phyloP scores from a whole-genome alignment of 192 early-diverging fungal species.

The Backusella mclennaniae region DNA sequence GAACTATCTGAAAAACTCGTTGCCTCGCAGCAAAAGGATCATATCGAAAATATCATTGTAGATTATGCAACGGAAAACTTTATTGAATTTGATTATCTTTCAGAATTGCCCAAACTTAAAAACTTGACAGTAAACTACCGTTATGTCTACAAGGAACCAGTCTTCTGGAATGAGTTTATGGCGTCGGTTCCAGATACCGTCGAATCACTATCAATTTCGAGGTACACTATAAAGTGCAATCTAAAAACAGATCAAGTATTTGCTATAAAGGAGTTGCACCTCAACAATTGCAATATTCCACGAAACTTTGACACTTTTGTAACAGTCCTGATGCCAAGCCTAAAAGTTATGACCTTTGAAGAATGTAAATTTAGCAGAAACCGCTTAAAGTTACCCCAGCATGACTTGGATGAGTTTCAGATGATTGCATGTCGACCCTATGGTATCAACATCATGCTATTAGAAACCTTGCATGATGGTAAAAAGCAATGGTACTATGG shows the following conservation, averaged over 20 bases:
- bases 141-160: neutral
- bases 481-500: neutral
- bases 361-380: neutral
- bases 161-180: neutral
- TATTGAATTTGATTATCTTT: neutral
- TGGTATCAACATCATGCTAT: neutral
- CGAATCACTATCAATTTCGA: neutral
- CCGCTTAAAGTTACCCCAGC: neutral
- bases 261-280: neutral
- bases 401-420: neutral
- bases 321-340: neutral
- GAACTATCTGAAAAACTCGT: neutral
- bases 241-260: neutral
- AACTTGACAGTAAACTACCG: neutral
- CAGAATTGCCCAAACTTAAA: neutral
- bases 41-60: neutral
- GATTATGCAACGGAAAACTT: neutral
- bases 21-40: neutral
- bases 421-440: neutral
- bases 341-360: neutral
- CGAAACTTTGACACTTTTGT: neutral
- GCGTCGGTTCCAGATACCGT: neutral
- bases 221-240: neutral
- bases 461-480: neutral
- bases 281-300: neutral